A percentile compares a stretch with the other conserved stretches of the same genome.
phyloP scores from a whole-genome alignment of 176 grass and related monocot species.

The Bonia amplexicaulis region DNA sequence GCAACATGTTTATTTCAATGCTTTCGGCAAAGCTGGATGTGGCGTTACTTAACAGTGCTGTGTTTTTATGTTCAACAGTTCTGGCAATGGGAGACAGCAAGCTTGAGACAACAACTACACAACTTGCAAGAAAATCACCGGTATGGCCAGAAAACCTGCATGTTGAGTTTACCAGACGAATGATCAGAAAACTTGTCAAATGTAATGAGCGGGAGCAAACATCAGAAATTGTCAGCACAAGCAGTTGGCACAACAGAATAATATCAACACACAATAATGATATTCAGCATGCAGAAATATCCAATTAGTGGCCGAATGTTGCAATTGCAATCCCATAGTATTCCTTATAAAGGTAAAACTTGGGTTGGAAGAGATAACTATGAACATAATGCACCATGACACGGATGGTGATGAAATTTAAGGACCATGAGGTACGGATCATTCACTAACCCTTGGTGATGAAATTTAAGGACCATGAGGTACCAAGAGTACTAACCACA shows the following conservation, averaged over 20 bases:
- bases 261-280: neutral
- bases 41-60: constrained; percentile 25
- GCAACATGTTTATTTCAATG: constrained; percentile 10
- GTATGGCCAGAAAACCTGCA: constrained; percentile 51
- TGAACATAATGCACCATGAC: neutral
- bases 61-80: constrained; percentile 53
- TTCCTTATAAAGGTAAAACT: neutral
- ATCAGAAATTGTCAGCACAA: neutral
- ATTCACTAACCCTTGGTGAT: neutral
- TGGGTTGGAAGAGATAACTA: neutral
- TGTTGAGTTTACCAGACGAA: neutral
- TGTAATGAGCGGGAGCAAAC: neutral
- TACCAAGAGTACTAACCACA: neutral
- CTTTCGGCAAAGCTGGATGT: constrained; percentile 16
- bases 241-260: neutral
- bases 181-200: neutral
- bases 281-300: neutral
- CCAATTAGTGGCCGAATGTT: neutral
- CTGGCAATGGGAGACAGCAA: constrained; percentile 91
- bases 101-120: constrained; percentile 98
- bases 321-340: neutral
- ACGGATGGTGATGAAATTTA: neutral
- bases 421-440: neutral
- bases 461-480: neutral
- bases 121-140: constrained; percentile 98